Base-by-base conservation (phyloP, 78 protist species). In the Dictyostelium citrinum region DNA sequence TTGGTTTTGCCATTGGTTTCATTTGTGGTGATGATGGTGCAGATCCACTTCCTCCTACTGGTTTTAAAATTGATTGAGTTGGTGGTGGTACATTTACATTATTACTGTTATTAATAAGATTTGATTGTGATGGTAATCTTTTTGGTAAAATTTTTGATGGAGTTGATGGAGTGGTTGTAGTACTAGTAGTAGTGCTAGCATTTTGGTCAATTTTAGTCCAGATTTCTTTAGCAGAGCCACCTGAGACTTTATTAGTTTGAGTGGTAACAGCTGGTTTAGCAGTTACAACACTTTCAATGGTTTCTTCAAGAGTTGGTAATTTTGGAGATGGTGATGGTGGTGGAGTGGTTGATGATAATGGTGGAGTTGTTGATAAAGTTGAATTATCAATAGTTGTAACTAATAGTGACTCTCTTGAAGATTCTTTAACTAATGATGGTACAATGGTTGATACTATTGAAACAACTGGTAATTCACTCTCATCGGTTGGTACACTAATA, bases 141-240 rank as follows among this genome's bases (percentile, higher is more conserved):
- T 70, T 70, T 81, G 84, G 74, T 35, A 24, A 20, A 7, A 22
- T 8, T 58, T 75, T 61, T 22, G 16, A 14, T 77, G 83, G 83
- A 29, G 68, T 22, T 78, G 67, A 16, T 9, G 83, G 27, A 3
- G 45, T 29, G 6, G 60, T 49, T 16, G 83, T 31, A 5, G 68
- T 49, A n/a, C n/a, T n/a, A n/a, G n/a, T n/a, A n/a, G n/a, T n/a
- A n/a, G n/a, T n/a, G 0, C 8, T 5, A 29, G 33, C 20, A 27
- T 43, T 49, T 37, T 78, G 43, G 10, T 41, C 39, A 17, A 78
- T 78, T 31, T 78, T 78, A 16, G 16, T 49, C 83, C 83, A 78
- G 51, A 78, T 49, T 46, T 78, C 83, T 78, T 78, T 78, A 20
- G 83, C 68, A 12, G 70, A 43, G 12, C 46, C 81, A 74, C 64